Evolutionary conservation across 2,329 filamentous ascomycete genomes (phyloP), one percentile per base, ranked within the genome.

Genomic region (Teratosphaeria nubilosa): DNA sequence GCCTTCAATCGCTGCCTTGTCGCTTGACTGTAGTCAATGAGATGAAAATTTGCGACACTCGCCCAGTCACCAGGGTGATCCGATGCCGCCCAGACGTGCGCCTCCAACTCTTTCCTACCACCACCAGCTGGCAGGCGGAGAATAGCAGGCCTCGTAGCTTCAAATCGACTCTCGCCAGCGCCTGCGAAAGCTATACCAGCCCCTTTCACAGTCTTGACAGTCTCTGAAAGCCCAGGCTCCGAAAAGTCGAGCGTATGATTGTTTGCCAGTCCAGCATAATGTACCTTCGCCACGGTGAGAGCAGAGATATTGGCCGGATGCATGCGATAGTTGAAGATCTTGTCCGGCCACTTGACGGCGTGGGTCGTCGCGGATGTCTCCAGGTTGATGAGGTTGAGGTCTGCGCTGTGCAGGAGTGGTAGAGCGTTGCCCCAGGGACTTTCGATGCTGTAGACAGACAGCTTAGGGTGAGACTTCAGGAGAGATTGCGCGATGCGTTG

Each of bases 251-350:
- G 67, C 0, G 68, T 71, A 55, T 76, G 73, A 56, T 75, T 75
- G 59, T 76, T 76, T 20, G 73, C 73, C 5, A 75, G 62, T 45
- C 66, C 67, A 1, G 68, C 71, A 54, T 72, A 75, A 58, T 70
- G 66, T 24, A 75, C 62, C 0, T 61, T 56, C 1, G 69, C 72
- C 20, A 66, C 68, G 32, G 65, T 64, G 14, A 75, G 60, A 9
- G 69, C 67, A 2, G 57, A 59, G 1, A 72, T 62, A 51, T 75
- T 75, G n/a, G 65, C 68, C 0, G 73, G 72, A 55, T 75, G 73
- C 67, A 72, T 74, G 56, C 72, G 70, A 57, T 74, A 75, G 54
- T 75, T 75, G 66, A 73, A 76, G 2, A 65, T 63, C 51, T 76
- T 76, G 56, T 69, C 56, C 1, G 73, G 73, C 73, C 74, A 76